These are phyloP conservation scores for Rhodocollybia butyracea DNA, from an alignment of 768 basidiomycete species.

Conservation along the genomic window DNA sequence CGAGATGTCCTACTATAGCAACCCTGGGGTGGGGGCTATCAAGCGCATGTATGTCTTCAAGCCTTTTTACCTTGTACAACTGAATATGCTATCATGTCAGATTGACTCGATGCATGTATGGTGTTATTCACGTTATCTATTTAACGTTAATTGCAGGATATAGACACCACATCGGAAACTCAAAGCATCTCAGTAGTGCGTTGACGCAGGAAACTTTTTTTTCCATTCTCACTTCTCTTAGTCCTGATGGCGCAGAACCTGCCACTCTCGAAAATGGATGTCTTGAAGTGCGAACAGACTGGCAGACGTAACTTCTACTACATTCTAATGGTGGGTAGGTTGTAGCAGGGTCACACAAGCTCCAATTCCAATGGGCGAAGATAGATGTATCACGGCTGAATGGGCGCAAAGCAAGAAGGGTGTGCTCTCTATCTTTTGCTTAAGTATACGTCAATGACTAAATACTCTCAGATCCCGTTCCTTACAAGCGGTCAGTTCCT, in stretches of 20 bases:
- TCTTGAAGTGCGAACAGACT: constrained; percentile 8
- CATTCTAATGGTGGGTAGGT: constrained; percentile 1
- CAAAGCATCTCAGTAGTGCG: constrained; percentile 9
- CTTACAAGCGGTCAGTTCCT: constrained; percentile 12
- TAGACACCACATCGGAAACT: constrained; percentile 11
- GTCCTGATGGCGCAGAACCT: constrained; percentile 13
- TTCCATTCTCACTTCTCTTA: neutral
- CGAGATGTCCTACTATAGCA: neutral
- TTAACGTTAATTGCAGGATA: neutral
- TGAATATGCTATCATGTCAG: neutral
- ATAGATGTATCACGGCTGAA: constrained; percentile 8
- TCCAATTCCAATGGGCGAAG: constrained; percentile 10
- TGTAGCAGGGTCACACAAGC: constrained; percentile 13
- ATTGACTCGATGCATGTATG: constrained; percentile 13
- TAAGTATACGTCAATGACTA: neutral
- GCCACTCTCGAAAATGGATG: constrained; percentile 13
- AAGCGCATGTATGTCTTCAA: constrained; percentile 11
- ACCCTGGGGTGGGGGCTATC: constrained; percentile 11
- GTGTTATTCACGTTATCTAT: neutral
- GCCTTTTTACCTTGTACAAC: neutral
- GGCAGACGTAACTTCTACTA: neutral
- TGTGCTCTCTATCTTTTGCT: neutral
- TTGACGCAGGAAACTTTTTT: neutral
- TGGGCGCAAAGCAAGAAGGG: constrained; percentile 11
- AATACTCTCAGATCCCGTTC: constrained; percentile 7